Percentiles rank a stretch among this genome's conserved stretches.
Evolutionary conservation across 75 land plant genomes (phyloP).

Genomic region (Selaginella tamariscina): DNA sequence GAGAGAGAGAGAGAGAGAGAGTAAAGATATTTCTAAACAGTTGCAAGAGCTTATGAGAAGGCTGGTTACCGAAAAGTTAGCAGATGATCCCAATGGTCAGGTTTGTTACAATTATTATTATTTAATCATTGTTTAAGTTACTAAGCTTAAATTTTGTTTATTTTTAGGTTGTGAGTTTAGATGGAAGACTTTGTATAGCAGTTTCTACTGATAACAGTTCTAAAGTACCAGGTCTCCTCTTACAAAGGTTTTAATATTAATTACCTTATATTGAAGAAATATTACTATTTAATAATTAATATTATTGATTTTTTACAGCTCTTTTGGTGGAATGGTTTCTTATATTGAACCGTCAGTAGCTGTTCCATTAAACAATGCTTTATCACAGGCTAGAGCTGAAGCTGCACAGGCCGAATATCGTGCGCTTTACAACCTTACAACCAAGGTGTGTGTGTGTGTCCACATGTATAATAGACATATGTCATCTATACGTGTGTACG

Average conservation of each 20-base stretch:
- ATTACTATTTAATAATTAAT: not conserved
- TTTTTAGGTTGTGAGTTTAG: conserved; percentile 16
- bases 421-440: conserved; percentile 47
- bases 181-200: conserved; percentile 29
- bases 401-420: conserved; percentile 57
- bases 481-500: not conserved
- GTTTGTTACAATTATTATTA: conserved; percentile 7
- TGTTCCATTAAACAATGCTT: conserved; percentile 74
- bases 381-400: conserved; percentile 59
- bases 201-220: conserved; percentile 18
- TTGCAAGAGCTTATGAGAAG: conserved; percentile 27
- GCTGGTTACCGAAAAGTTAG: conserved; percentile 16
- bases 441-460: conserved; percentile 39
- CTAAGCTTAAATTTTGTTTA: not conserved
- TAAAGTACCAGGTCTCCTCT: conserved; percentile 23
- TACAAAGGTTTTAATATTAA: conserved; percentile 25
- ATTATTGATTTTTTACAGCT: conserved; percentile 12
- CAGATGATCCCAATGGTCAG: conserved; percentile 14
- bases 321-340: conserved; percentile 48
- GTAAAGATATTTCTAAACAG: conserved; percentile 7
- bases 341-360: conserved; percentile 69
- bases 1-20: too few relatives aligned
- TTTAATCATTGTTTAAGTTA: not conserved
- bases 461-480: not conserved
- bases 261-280: too few relatives aligned